These are phyloP conservation scores for Ophioceras dolichostomum DNA, from an alignment of 2,329 filamentous ascomycete genomes.

Conservation along the genomic window DNA sequence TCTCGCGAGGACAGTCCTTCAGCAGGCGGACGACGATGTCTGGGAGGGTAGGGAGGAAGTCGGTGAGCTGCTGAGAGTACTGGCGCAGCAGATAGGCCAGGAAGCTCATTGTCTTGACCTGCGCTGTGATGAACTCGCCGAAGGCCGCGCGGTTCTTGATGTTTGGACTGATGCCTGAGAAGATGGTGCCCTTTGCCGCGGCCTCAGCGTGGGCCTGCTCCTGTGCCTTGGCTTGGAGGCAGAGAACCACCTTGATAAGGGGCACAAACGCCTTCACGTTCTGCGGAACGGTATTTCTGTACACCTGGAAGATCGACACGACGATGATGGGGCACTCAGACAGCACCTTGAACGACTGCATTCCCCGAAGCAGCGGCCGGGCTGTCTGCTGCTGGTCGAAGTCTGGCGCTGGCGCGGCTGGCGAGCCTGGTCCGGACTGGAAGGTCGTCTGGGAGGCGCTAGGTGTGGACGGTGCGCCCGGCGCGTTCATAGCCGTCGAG, in stretches of 20 bases:
- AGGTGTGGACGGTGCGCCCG: conserved; percentile 53
- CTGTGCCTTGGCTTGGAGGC: conserved; percentile 85
- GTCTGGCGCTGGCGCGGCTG: conserved; percentile 70
- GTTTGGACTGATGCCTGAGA: conserved; percentile 83
- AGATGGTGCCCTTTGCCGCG: conserved; percentile 64
- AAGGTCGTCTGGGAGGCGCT: conserved; percentile 58
- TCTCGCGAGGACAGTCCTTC: conserved; percentile 89
- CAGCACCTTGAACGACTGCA: conserved; percentile 98
- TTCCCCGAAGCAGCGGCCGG: conserved; percentile 75
- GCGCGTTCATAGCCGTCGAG: conserved; percentile 32
- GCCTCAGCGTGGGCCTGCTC: conserved; percentile 85
- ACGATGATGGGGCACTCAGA: conserved; percentile 98
- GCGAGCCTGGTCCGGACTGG: conserved; percentile 71
- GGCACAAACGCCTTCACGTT: conserved; percentile 92
- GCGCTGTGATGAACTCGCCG: conserved; percentile 93
- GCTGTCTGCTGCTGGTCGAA: conserved; percentile 72
- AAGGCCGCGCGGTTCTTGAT: conserved; percentile 92
- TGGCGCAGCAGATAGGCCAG: conserved; percentile 83
- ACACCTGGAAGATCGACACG: conserved; percentile 93
- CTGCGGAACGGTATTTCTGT: conserved; percentile 62
- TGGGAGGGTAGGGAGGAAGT: conserved; percentile 77
- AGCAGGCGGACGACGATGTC: conserved; percentile 82
- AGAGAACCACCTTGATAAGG: conserved; percentile 79
- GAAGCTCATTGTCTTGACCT: conserved; percentile 99
- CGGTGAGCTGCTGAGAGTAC: conserved; percentile 73